Evolutionary conservation across 106 monocot species (phyloP), one percentile per base, ranked within the genome.

Genomic region (Platanthera zijinensis): DNA sequence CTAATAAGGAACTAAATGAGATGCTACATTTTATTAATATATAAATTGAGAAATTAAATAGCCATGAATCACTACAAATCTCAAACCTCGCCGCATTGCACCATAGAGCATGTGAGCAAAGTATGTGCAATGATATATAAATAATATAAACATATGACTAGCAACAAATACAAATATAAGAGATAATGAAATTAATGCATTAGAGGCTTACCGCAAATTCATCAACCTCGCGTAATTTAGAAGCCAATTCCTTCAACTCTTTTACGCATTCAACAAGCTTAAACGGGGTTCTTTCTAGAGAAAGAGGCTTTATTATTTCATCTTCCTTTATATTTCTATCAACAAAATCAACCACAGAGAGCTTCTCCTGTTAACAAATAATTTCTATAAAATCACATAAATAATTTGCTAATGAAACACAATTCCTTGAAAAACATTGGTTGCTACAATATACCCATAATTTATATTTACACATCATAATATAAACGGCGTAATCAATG

Each of bases 191-290:
- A 64, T 10, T 57, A 48, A 9, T 25, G 15, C 13, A 28, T 15
- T 3, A 19, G 56, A 50, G 47, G 82, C 99, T 88, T 49, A 99
- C 94, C 30, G 99, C 92, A 92, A 99, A 99, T 87, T 99, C 99
- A 82, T 84, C 76, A 45, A 77, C 87, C 81, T 51, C 68, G 14
- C 82, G 88, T 68, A 99, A 85, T 74, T 90, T 99, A 39, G 85
- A 56, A 82, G 84, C 87, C 72, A 99, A 51, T 63, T 90, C 88
- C 75, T 88, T 90, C 70, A 99, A 83, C 17, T 84, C 99, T 52
- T 87, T 90, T 74, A 90, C 84, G 56, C 69, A 86, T 46, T 90
- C 85, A 54, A 99, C 94, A 71, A 95, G 83, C 51, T 85, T 88
- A 85, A 94, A 99, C 74, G 94, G 99, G 8, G 99, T 99, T 17